These are phyloP conservation scores for Botryotinia calthae DNA, from an alignment of 2,329 filamentous ascomycete genomes.

Conservation along the genomic window DNA sequence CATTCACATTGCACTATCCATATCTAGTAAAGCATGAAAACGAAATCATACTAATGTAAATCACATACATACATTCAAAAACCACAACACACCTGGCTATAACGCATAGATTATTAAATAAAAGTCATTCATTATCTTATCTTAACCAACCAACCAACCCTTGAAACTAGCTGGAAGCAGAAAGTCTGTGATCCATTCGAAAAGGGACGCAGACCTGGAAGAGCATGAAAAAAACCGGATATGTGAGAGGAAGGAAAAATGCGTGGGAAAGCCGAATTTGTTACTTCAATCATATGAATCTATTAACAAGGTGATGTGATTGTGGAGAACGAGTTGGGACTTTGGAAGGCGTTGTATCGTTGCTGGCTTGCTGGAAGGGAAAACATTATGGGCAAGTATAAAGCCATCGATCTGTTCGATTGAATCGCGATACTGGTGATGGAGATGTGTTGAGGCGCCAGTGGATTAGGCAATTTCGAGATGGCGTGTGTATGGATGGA, in stretches of 20 bases:
- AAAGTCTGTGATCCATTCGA: constrained; percentile 6
- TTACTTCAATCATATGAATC: neutral
- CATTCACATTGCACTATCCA: neutral
- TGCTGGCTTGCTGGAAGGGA: neutral
- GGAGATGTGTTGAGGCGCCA: neutral
- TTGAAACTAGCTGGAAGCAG: constrained; percentile 12
- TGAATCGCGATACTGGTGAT: neutral
- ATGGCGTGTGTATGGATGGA: neutral
- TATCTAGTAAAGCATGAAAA: neutral
- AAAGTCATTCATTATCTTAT: constrained; percentile 17
- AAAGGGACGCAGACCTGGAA: constrained; percentile 6
- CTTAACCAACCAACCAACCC: constrained; percentile 15
- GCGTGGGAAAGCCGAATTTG: neutral
- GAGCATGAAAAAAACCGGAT: neutral
- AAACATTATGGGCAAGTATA: constrained; percentile 7
- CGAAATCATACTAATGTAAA: neutral
- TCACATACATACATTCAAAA: neutral
- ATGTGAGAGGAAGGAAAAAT: constrained; percentile 7
- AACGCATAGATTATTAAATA: constrained; percentile 11
- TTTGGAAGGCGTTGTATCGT: neutral
- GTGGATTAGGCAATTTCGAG: neutral
- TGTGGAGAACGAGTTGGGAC: neutral
- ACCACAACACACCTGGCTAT: neutral
- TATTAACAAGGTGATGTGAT: constrained; percentile 5
- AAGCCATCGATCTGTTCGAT: neutral